A percentile compares a stretch with the other conserved stretches of the same genome.
These are phyloP conservation scores for Salix brachista DNA, from an alignment of 345 rosid genomes.

Conservation along the genomic window DNA sequence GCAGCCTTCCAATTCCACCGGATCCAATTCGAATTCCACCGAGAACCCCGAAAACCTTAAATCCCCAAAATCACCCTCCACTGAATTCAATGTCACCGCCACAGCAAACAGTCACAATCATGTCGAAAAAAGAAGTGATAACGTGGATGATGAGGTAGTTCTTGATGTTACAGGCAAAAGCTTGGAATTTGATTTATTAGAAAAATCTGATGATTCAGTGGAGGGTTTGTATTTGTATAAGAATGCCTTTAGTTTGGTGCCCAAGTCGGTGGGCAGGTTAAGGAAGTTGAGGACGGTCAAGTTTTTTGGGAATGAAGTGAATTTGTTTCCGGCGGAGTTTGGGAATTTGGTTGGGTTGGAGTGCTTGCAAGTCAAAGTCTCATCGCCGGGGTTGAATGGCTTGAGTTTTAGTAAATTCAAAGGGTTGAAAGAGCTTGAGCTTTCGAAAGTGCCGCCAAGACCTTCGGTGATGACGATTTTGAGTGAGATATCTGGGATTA, in stretches of 20 bases:
- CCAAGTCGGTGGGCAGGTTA: slow-evolving; percentile 58
- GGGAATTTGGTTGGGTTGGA: slow-evolving; percentile 69
- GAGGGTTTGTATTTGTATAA: slow-evolving; percentile 67
- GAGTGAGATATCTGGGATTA: slow-evolving; percentile 74
- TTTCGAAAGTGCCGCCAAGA: slow-evolving; percentile 64
- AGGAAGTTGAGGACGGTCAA: slow-evolving; percentile 57
- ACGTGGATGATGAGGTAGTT: slow-evolving; percentile 48
- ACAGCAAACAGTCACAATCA: not conserved
- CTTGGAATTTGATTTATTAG: slow-evolving; percentile 58
- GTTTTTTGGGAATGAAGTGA: slow-evolving; percentile 77
- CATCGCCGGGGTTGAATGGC: slow-evolving; percentile 57
- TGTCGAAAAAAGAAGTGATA: slow-evolving; percentile 5
- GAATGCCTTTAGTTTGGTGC: slow-evolving; percentile 73
- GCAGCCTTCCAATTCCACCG: slow-evolving; percentile 30
- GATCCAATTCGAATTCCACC: slow-evolving; percentile 7
- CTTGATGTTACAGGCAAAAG: slow-evolving; percentile 69
- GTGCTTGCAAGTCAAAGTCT: slow-evolving; percentile 75
- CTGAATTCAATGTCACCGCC: not conserved
- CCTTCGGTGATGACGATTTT: slow-evolving; percentile 69
- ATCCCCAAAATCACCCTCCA: slow-evolving; percentile 7
- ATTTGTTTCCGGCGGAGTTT: slow-evolving; percentile 67
- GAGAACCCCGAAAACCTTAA: slow-evolving; percentile 18
- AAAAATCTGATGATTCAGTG: slow-evolving; percentile 32
- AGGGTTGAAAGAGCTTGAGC: slow-evolving; percentile 81
- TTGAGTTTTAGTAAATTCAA: slow-evolving; percentile 57